phyloP scores from a whole-genome alignment of 177 flowering plant genomes.

The Vitis hybrid region DNA sequence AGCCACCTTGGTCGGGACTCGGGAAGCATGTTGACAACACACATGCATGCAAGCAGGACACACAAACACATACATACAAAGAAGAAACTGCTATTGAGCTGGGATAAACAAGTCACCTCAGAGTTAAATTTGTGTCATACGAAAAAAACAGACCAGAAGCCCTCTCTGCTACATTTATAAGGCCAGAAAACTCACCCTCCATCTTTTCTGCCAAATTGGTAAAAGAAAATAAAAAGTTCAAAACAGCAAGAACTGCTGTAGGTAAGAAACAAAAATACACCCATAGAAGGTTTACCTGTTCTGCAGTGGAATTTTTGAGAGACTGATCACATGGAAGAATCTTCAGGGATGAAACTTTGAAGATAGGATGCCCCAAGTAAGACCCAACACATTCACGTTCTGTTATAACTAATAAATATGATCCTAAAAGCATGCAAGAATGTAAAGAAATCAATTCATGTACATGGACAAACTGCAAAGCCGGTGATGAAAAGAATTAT shows the following conservation, averaged over 20 bases:
- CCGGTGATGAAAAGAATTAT: slow-evolving; percentile 21
- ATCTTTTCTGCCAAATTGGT: slow-evolving; percentile 69
- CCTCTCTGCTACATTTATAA: slow-evolving; percentile 81
- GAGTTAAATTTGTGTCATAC: slow-evolving; percentile 81
- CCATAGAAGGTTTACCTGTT: slow-evolving; percentile 54
- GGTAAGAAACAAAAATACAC: not conserved
- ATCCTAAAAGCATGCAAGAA: slow-evolving; percentile 42
- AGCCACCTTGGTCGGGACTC: no score
- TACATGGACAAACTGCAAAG: slow-evolving; percentile 20
- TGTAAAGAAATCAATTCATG: not conserved
- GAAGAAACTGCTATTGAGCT: not conserved
- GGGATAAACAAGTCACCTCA: slow-evolving; percentile 50
- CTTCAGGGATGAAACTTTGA: slow-evolving; percentile 70
- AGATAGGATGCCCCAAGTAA: slow-evolving; percentile 87
- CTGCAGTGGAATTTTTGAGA: slow-evolving; percentile 55
- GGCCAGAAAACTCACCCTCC: slow-evolving; percentile 77
- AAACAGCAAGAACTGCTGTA: slow-evolving; percentile 5
- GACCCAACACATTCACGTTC: slow-evolving; percentile 86
- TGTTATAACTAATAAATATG: slow-evolving; percentile 74
- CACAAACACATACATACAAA: not conserved
- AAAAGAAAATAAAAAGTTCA: slow-evolving; percentile 4
- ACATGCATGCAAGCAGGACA: not conserved
- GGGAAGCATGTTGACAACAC: not conserved
- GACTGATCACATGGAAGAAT: slow-evolving; percentile 82
- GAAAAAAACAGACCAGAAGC: slow-evolving; percentile 88